These are phyloP conservation scores for Pyrenopolyporus hunteri DNA, from an alignment of 495 filamentous ascomycete genomes.

Conservation along the genomic window DNA sequence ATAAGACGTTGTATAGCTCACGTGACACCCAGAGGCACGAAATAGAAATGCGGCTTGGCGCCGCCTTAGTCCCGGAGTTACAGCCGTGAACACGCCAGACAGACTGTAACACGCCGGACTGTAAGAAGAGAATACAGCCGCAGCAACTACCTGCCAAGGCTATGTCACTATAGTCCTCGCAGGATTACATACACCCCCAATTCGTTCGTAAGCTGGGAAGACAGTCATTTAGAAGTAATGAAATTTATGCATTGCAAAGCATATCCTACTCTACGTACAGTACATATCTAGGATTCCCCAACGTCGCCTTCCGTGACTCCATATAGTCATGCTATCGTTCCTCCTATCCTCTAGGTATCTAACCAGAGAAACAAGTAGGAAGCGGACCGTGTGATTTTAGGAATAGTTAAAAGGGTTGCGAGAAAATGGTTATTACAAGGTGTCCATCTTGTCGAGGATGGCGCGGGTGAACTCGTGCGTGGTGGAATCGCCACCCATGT, in stretches of 20 bases:
- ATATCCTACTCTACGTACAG: conserved; percentile 36
- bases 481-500: conserved; percentile 89
- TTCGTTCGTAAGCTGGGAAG: too few relatives aligned
- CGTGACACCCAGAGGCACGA: not conserved
- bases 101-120: too few relatives aligned
- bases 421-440: conserved; percentile 32
- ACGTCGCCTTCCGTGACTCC: conserved; percentile 35
- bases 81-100: too few relatives aligned
- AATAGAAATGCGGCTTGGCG: not conserved
- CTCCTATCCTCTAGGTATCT: conserved; percentile 34
- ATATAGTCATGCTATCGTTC: conserved; percentile 33
- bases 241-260: conserved; percentile 17
- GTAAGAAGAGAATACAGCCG: not conserved
- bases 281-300: conserved; percentile 32
- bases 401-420: conserved; percentile 15
- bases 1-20: not conserved
- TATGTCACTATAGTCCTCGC: not conserved
- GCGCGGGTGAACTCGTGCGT: conserved; percentile 96
- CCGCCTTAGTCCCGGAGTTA: not conserved
- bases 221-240: not conserved
- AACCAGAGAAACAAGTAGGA: conserved; percentile 26
- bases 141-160: too few relatives aligned
- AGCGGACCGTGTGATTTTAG: conserved; percentile 26
- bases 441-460: conserved; percentile 91
- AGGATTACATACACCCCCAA: not conserved